phyloP scores from a whole-genome alignment of 345 rosid species.

The Nephelium lappaceum region DNA sequence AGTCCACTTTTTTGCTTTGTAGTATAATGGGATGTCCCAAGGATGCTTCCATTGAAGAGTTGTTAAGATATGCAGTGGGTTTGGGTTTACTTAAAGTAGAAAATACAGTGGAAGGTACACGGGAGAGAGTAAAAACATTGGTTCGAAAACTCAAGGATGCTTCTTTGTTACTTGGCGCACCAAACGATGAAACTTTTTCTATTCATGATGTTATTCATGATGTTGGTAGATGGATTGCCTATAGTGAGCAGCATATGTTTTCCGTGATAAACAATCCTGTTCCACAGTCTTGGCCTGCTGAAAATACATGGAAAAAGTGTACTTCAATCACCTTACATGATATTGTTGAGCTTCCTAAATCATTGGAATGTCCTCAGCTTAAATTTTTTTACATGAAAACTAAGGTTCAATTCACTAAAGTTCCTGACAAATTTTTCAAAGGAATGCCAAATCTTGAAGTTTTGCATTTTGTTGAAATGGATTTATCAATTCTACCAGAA shows the following conservation, averaged over 20 bases:
- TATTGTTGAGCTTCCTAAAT: slow-evolving; percentile 9
- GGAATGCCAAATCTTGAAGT: slow-evolving; percentile 3
- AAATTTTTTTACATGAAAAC: neutral
- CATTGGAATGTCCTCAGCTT: slow-evolving; percentile 17
- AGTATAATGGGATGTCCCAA: too few species aligned
- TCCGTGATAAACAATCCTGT: neutral
- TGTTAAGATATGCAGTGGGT: slow-evolving; percentile 17
- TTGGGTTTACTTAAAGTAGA: neutral
- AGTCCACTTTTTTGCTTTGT: too few species aligned
- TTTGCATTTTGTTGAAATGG: neutral
- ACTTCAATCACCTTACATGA: neutral
- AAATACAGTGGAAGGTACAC: neutral
- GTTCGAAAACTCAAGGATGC: neutral
- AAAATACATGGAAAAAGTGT: neutral
- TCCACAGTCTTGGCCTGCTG: neutral
- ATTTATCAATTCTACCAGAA: neutral
- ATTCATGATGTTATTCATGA: slow-evolving; percentile 18
- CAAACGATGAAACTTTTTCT: neutral
- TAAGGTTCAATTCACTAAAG: neutral
- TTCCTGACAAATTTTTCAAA: slow-evolving; percentile 6
- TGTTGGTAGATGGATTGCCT: slow-evolving; percentile 19
- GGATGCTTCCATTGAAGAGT: neutral
- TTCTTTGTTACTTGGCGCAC: neutral
- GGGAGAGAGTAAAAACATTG: neutral
- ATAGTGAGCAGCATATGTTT: neutral